phyloP scores from a whole-genome alignment of 805 yeast genomes.

The Candida wancherniae region DNA sequence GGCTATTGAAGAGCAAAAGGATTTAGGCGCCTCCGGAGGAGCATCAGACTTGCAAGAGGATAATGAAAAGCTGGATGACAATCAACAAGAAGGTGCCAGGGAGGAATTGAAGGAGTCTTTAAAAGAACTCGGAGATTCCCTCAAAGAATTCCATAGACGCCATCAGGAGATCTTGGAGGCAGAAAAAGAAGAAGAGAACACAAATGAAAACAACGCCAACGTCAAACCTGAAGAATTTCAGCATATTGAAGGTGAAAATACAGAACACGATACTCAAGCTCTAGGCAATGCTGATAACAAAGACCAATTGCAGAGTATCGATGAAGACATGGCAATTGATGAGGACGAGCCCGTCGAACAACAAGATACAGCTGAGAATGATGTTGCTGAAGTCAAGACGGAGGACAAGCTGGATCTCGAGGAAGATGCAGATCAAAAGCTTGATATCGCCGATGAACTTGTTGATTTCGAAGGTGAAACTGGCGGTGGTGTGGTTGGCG shows the following conservation, averaged over 20 bases:
- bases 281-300: slow-evolving; percentile 75
- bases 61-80: slow-evolving; percentile 34
- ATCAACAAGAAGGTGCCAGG: slow-evolving; percentile 48
- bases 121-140: slow-evolving; percentile 84
- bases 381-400: slow-evolving; percentile 24
- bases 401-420: slow-evolving; percentile 28
- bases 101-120: slow-evolving; percentile 71
- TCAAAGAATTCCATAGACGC: slow-evolving; percentile 88
- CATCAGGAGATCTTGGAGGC: slow-evolving; percentile 82
- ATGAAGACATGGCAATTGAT: slow-evolving; percentile 78
- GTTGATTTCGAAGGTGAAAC: slow-evolving; percentile 48
- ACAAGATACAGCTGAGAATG: slow-evolving; percentile 17
- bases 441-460: slow-evolving; percentile 18
- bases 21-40: slow-evolving; percentile 64
- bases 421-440: slow-evolving; percentile 25
- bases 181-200: slow-evolving; percentile 48
- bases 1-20: slow-evolving; percentile 55
- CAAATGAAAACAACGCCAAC: slow-evolving; percentile 48
- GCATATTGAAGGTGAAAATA: slow-evolving; percentile 74
- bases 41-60: slow-evolving; percentile 35
- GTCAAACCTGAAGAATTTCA: slow-evolving; percentile 83
- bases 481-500: slow-evolving; percentile 49
- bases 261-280: slow-evolving; percentile 83
- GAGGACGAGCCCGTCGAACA: slow-evolving; percentile 46
- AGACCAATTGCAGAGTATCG: slow-evolving; percentile 71